Percentiles rank a stretch among this genome's conserved stretches.
Conservation (phyloP, 345 rosid genomes). For the Hypericum perforatum region DNA sequence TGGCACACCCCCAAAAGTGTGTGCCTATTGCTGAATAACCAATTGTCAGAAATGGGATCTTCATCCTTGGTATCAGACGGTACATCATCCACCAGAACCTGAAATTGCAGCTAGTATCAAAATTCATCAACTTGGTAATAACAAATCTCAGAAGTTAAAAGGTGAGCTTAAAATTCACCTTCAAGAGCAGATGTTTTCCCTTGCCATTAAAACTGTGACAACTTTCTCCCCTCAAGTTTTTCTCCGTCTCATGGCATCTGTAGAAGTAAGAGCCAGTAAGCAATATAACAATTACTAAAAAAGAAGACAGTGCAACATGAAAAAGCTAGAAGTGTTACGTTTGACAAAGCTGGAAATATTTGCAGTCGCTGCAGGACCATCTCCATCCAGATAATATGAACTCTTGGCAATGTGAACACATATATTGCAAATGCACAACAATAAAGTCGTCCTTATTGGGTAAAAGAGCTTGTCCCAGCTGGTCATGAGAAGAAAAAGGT, state of each 20-base stretch:
- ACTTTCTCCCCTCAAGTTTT: conserved; percentile 15
- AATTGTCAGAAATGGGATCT: conserved; percentile 28
- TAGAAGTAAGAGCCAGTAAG: conserved; percentile 3
- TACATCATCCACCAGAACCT: conserved; percentile 36
- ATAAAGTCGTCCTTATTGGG: conserved; percentile 48
- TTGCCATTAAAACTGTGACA: conserved; percentile 17
- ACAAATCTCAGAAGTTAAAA: background rate
- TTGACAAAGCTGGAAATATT: conserved; percentile 45
- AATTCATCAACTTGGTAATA: background rate
- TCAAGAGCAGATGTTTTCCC: conserved; percentile 43
- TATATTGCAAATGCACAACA: conserved; percentile 42
- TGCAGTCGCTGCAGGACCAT: conserved; percentile 53
- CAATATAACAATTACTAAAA: background rate
- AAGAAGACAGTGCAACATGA: background rate
- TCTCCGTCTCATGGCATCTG: conserved; percentile 45
- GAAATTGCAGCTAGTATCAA: conserved; percentile 4
- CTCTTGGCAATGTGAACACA: conserved; percentile 39
- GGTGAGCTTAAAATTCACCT: conserved; percentile 26
- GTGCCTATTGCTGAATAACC: conserved; percentile 43
- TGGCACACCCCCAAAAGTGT: conserved; percentile 47
- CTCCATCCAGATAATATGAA: conserved; percentile 38
- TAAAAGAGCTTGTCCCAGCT: conserved; percentile 42
- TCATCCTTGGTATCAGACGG: conserved; percentile 37
- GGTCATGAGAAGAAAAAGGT: background rate
- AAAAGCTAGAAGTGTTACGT: background rate